These are phyloP conservation scores for Ulota crispa DNA, from an alignment of 225 moss, liverwort and hornwort genomes.

Conservation along the genomic window DNA sequence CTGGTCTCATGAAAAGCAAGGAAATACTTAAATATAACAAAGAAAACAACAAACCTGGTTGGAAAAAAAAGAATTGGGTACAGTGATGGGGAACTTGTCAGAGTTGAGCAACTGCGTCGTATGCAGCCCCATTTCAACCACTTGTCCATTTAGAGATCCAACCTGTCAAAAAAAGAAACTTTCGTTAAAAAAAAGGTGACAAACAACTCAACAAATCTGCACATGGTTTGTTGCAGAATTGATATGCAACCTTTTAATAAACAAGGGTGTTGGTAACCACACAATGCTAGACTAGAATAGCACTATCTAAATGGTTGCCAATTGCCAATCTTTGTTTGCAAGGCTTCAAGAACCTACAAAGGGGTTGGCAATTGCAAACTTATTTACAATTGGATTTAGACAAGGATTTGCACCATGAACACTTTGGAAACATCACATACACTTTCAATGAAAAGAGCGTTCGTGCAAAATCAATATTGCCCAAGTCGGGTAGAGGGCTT, in stretches of 20 bases:
- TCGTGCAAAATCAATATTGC: neutral
- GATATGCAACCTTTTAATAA: no score
- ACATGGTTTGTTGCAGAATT: neutral
- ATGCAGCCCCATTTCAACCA: conserved; percentile 88
- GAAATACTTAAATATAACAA: neutral
- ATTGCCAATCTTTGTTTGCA: no score
- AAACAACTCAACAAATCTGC: neutral
- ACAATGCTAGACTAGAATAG: no score
- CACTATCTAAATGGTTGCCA: no score
- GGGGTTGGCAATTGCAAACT: no score
- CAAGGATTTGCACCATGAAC: no score
- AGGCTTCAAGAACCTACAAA: no score
- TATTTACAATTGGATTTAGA: no score
- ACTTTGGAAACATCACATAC: no score
- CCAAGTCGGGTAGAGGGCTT: conserved; percentile 8
- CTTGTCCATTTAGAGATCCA: conserved; percentile 72
- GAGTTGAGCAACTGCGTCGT: conserved; percentile 74
- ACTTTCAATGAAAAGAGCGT: no score
- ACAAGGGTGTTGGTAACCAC: no score
- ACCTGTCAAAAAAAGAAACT: conserved; percentile 45
- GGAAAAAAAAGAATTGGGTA: conserved; percentile 87
- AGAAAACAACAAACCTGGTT: conserved; percentile 59
- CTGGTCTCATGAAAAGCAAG: neutral
- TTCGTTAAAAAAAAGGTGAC: neutral
- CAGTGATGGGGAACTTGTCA: conserved; percentile 73